A percentile compares a stretch with the other conserved stretches of the same genome.
These are phyloP conservation scores for Amaranthus palmeri DNA, from an alignment of 148 eudicot species.

Conservation along the genomic window DNA sequence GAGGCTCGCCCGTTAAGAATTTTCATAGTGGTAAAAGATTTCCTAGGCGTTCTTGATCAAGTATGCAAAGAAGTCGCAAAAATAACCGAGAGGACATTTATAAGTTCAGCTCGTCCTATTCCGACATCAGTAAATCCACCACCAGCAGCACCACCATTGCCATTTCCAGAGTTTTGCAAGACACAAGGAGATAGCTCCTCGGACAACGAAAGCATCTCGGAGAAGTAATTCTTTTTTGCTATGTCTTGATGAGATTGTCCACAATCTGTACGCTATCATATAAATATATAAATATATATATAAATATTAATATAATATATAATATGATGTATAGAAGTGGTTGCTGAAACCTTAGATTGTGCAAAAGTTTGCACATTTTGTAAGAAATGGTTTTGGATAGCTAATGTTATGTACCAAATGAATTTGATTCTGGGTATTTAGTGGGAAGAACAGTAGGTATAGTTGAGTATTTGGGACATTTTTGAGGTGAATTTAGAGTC, in stretches of 20 bases:
- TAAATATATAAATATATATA: constrained; percentile 1
- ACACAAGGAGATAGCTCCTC: constrained; percentile 21
- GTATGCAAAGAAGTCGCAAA: constrained; percentile 89
- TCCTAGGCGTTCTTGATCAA: constrained; percentile 59
- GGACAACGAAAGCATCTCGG: constrained; percentile 14
- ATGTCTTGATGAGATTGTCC: not conserved
- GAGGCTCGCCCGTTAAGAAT: constrained; percentile 67
- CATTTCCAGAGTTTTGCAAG: constrained; percentile 44
- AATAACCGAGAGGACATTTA: constrained; percentile 57
- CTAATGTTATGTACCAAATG: not conserved
- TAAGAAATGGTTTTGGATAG: not conserved
- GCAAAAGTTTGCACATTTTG: constrained; percentile 18
- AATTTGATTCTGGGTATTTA: too few species aligned
- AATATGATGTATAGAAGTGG: constrained; percentile 8
- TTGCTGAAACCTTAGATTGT: constrained; percentile 7
- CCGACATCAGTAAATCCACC: constrained; percentile 36
- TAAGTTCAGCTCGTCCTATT: constrained; percentile 38
- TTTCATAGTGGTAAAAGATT: constrained; percentile 83
- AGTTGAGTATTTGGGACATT: not conserved
- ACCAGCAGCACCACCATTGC: constrained; percentile 29
- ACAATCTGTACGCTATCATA: constrained; percentile 7
- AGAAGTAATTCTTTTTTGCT: constrained; percentile 6
- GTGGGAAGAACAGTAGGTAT: too few species aligned
- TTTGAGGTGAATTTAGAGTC: not conserved
- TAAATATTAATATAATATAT: not conserved